phyloP scores from a whole-genome alignment of 2,329 filamentous ascomycete genomes.

The Neonectria faginata region DNA sequence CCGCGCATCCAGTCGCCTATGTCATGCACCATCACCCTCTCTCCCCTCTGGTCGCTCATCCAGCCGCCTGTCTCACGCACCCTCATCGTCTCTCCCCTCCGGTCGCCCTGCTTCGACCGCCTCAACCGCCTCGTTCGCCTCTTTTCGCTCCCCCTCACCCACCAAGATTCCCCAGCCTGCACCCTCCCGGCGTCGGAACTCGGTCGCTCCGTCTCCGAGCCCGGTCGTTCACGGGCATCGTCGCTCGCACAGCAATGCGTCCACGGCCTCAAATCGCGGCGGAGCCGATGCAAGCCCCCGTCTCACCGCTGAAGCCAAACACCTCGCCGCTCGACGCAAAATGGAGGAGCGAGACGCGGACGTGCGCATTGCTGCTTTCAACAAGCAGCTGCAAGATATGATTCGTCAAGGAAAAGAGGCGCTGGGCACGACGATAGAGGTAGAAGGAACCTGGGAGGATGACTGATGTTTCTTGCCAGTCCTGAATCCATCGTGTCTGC shows the following conservation, averaged over 20 bases:
- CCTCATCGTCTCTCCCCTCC: slow-evolving; percentile 34
- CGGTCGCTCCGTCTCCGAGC: slow-evolving; percentile 34
- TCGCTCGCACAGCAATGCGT: slow-evolving; percentile 60
- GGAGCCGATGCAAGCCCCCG: slow-evolving; percentile 58
- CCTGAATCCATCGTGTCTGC: slow-evolving; percentile 2
- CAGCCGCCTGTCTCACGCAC: slow-evolving; percentile 54
- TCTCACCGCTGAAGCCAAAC: slow-evolving; percentile 75
- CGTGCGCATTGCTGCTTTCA: slow-evolving; percentile 81
- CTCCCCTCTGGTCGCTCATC: slow-evolving; percentile 32
- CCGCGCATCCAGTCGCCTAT: slow-evolving; percentile 57
- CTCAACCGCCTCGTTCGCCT: slow-evolving; percentile 46
- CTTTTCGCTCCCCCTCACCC: slow-evolving; percentile 51
- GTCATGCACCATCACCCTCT: slow-evolving; percentile 47
- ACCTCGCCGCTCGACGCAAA: slow-evolving; percentile 76
- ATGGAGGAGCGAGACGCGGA: slow-evolving; percentile 84
- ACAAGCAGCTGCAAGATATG: slow-evolving; percentile 83
- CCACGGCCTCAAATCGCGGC: slow-evolving; percentile 53
- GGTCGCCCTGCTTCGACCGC: slow-evolving; percentile 47
- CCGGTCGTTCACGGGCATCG: slow-evolving; percentile 47
- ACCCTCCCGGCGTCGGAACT: slow-evolving; percentile 26
- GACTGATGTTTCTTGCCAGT: slow-evolving; percentile 35
- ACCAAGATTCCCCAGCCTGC: slow-evolving; percentile 57
- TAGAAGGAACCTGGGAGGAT: slow-evolving; percentile 61
- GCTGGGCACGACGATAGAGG: slow-evolving; percentile 78
- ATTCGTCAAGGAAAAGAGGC: slow-evolving; percentile 90